Conservation (phyloP, 164 flowering plant genomes). For the Magnolia officinalis region DNA sequence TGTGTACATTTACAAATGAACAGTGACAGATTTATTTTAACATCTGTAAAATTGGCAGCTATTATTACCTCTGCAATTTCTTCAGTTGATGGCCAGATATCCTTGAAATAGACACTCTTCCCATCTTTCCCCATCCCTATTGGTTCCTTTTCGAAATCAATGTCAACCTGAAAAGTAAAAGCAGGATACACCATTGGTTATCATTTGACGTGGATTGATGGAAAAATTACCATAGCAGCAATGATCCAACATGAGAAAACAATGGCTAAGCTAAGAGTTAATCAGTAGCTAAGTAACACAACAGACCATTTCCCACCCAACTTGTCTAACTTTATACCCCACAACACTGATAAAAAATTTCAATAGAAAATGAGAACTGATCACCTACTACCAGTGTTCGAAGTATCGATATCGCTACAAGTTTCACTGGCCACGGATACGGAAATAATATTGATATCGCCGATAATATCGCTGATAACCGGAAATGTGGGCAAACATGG, state of each 20-base stretch:
- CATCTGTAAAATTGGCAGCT: not conserved
- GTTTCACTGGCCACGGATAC: no score
- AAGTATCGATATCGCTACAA: no score
- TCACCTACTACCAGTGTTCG: no score
- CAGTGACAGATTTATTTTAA: not conserved
- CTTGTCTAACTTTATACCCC: not conserved
- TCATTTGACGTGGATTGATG: not conserved
- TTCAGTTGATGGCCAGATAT: constrained; percentile 64
- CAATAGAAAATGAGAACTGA: no score
- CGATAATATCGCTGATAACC: no score
- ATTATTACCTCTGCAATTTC: constrained; percentile 57
- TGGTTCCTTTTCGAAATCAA: constrained; percentile 73
- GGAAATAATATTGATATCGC: no score
- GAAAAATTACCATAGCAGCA: no score
- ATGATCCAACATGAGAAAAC: no score
- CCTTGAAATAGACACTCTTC: constrained; percentile 46
- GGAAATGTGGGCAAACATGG: no score
- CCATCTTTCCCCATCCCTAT: constrained; percentile 74
- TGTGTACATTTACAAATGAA: not conserved
- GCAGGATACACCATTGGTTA: not conserved
- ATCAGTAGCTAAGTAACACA: no score
- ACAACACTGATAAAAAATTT: no score
- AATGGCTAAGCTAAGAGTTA: no score
- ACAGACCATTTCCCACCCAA: not conserved
- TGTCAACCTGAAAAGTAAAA: constrained; percentile 47